A percentile compares a stretch with the other conserved stretches of the same genome.
Evolutionary conservation across 2,329 filamentous ascomycete species (phyloP).

Genomic region (Rugonectria rugulosa): DNA sequence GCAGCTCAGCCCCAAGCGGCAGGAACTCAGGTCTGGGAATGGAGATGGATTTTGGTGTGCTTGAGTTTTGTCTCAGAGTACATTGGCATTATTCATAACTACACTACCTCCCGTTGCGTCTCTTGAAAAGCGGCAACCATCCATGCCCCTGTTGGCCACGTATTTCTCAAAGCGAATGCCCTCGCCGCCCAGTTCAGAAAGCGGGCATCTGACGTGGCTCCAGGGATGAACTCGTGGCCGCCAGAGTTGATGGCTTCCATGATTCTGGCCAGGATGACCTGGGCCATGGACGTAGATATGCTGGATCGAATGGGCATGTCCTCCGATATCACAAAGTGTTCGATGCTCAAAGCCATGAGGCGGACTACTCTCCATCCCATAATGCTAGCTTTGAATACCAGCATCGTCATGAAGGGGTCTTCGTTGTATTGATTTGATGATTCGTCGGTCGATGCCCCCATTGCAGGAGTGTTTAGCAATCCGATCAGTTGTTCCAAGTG

Average conservation of each 20-base stretch:
- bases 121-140: slow-evolving; percentile 22
- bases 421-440: slow-evolving; percentile 4
- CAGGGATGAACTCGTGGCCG: slow-evolving; percentile 6
- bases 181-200: slow-evolving; percentile 17
- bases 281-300: slow-evolving; percentile 5
- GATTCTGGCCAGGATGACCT: slow-evolving; percentile 7
- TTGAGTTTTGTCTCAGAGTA: too few relatives aligned
- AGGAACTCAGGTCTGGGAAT: too few relatives aligned
- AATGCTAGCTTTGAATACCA: slow-evolving; percentile 18
- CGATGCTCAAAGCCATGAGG: slow-evolving; percentile 15
- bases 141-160: slow-evolving; percentile 19
- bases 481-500: slow-evolving; percentile 18
- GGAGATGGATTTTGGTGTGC: too few relatives aligned
- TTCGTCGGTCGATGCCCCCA: not conserved
- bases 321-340: slow-evolving; percentile 4
- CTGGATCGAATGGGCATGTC: slow-evolving; percentile 6
- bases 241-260: slow-evolving; percentile 17
- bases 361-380: slow-evolving; percentile 23
- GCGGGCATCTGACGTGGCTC: slow-evolving; percentile 3
- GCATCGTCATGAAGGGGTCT: slow-evolving; percentile 20
- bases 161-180: slow-evolving; percentile 13
- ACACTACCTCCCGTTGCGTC: slow-evolving; percentile 15
- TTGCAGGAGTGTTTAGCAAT: slow-evolving; percentile 5
- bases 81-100: not conserved
- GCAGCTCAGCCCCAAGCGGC: too few relatives aligned